These are phyloP conservation scores for Papiliotrema nemorosa DNA, from an alignment of 1,284 basidiomycete genomes.

Conservation along the genomic window DNA sequence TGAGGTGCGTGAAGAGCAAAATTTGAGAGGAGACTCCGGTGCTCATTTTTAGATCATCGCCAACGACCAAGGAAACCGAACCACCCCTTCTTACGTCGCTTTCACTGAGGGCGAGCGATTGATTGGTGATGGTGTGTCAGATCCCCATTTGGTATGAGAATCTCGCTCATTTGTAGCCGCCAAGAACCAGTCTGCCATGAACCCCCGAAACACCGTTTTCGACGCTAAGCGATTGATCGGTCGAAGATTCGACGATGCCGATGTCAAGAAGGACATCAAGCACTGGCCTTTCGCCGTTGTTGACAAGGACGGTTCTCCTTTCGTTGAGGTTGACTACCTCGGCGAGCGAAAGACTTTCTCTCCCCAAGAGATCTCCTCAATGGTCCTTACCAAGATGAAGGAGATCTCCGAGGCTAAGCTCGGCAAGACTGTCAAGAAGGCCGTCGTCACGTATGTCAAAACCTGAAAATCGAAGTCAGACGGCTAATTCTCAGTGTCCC, in stretches of 20 bases:
- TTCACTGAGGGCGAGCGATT: slow-evolving; percentile 92
- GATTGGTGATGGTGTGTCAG: slow-evolving; percentile 68
- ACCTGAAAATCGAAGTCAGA: no score
- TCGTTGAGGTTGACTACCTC: slow-evolving; percentile 80
- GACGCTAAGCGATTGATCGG: slow-evolving; percentile 95
- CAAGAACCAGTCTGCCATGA: slow-evolving; percentile 76
- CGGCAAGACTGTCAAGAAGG: slow-evolving; percentile 74
- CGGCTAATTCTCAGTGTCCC: slow-evolving; percentile 93
- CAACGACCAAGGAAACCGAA: slow-evolving; percentile 97
- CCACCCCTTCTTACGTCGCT: slow-evolving; percentile 89
- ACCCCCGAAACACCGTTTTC: slow-evolving; percentile 93
- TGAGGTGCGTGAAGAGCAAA: no score
- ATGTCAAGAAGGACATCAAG: slow-evolving; percentile 74
- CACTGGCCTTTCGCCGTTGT: slow-evolving; percentile 72
- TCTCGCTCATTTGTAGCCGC: no score
- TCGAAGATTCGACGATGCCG: slow-evolving; percentile 56
- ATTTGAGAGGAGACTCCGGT: no score
- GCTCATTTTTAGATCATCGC: no score
- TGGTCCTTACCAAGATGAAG: slow-evolving; percentile 97
- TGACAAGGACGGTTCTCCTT: slow-evolving; percentile 79
- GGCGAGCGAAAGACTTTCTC: slow-evolving; percentile 79
- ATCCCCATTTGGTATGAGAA: no score
- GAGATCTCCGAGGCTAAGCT: slow-evolving; percentile 97
- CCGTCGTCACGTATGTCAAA: slow-evolving; percentile 94
- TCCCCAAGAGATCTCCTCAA: slow-evolving; percentile 70